Conservation (phyloP, 129 eudicot genomes). For the Escallonia herrerae region DNA sequence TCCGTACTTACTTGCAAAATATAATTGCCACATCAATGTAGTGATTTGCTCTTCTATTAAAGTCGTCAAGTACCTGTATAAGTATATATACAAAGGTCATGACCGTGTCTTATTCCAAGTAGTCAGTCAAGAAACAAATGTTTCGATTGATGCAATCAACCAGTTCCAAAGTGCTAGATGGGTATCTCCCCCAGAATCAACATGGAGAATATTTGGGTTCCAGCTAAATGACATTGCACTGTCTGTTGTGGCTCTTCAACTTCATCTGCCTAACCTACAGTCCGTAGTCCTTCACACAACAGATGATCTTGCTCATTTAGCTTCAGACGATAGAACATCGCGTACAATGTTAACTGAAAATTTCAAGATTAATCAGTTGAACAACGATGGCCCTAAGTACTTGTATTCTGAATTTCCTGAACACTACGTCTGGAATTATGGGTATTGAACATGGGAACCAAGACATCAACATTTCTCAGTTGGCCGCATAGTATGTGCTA, state of each 20-base stretch:
- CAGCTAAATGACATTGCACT: neutral
- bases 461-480: neutral
- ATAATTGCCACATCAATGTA: neutral
- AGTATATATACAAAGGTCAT: neutral
- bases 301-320: neutral
- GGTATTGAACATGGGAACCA: neutral
- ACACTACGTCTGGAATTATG: neutral
- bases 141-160: neutral
- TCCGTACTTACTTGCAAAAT: neutral
- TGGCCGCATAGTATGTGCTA: neutral
- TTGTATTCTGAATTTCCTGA: neutral
- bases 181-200: neutral
- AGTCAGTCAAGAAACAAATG: neutral
- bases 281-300: neutral
- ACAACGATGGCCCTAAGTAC: neutral
- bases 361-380: neutral
- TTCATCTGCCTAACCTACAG: neutral
- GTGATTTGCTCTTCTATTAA: neutral
- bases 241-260: neutral
- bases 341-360: neutral
- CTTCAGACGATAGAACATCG: neutral
- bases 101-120: too few relatives aligned
- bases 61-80: neutral
- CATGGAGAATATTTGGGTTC: neutral
- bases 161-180: neutral